Evolutionary conservation across 2,329 filamentous ascomycete species (phyloP).

Genomic region (Trichoderma endophyticum): DNA sequence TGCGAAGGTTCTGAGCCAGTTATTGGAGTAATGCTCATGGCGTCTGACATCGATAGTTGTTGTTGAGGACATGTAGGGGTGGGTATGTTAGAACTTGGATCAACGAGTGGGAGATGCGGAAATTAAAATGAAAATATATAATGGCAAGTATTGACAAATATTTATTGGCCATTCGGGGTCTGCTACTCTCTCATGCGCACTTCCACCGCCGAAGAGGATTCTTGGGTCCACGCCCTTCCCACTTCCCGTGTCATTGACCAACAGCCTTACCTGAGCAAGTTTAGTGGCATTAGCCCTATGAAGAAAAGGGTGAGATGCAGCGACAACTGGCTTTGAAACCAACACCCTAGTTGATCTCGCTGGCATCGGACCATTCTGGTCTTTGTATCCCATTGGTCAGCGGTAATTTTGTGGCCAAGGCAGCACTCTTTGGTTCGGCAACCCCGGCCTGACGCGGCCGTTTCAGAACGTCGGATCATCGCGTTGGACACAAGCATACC

Average conservation of each 20-base stretch:
- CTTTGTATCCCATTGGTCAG: too few relatives aligned
- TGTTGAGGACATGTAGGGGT: background rate
- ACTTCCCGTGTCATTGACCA: background rate
- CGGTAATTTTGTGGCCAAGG: too few relatives aligned
- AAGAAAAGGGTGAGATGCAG: background rate
- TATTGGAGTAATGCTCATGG: background rate
- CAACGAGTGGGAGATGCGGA: background rate
- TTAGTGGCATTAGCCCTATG: background rate
- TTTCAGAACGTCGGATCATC: too few relatives aligned
- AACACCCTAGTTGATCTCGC: background rate
- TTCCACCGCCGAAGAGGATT: background rate
- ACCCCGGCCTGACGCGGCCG: too few relatives aligned
- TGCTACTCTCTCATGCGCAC: background rate
- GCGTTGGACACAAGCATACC: too few relatives aligned
- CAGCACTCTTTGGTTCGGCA: too few relatives aligned
- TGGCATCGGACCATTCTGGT: too few relatives aligned
- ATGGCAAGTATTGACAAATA: background rate
- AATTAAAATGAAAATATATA: background rate
- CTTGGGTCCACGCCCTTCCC: background rate
- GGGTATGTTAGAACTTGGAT: background rate
- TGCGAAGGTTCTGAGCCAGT: background rate
- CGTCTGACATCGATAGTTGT: background rate
- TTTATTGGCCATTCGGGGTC: background rate
- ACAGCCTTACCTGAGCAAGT: background rate
- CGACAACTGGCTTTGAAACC: background rate